These are phyloP conservation scores for Colletotrichum agaves DNA, from an alignment of 2,329 filamentous ascomycete genomes.

Conservation along the genomic window DNA sequence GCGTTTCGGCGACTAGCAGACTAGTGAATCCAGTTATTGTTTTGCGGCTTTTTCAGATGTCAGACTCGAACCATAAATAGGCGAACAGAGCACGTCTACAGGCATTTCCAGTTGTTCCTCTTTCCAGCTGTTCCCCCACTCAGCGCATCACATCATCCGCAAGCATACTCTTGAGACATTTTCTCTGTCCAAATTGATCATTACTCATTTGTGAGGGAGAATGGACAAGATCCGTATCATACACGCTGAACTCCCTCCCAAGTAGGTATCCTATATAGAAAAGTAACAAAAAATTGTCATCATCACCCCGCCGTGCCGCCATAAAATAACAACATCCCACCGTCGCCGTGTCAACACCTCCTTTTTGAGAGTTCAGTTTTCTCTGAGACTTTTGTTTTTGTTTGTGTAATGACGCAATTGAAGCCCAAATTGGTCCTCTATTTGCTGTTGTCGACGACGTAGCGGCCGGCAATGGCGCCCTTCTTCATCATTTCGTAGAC, in stretches of 20 bases:
- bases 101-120: too few relatives aligned
- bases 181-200: slow-evolving; percentile 5
- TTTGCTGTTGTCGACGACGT: slow-evolving; percentile 79
- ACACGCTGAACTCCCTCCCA: slow-evolving; percentile 34
- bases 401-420: not conserved
- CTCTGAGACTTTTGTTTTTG: not conserved
- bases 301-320: not conserved
- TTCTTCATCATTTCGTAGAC: slow-evolving; percentile 82
- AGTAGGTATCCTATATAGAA: slow-evolving; percentile 24
- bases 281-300: slow-evolving; percentile 2
- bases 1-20: not conserved
- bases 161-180: too few relatives aligned
- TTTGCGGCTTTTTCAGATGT: not conserved
- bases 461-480: slow-evolving; percentile 79
- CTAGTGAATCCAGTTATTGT: not conserved
- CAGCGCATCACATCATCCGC: not conserved
- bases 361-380: slow-evolving; percentile 16
- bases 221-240: slow-evolving; percentile 21
- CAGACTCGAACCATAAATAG: too few relatives aligned
- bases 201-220: slow-evolving; percentile 22
- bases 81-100: too few relatives aligned
- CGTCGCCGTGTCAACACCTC: slow-evolving; percentile 8
- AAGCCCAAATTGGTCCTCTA: slow-evolving; percentile 46
- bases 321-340: slow-evolving; percentile 8
- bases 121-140: too few relatives aligned